These are phyloP conservation scores for Colletotrichum falcatum DNA, from an alignment of 2,329 filamentous ascomycete genomes.

Conservation along the genomic window DNA sequence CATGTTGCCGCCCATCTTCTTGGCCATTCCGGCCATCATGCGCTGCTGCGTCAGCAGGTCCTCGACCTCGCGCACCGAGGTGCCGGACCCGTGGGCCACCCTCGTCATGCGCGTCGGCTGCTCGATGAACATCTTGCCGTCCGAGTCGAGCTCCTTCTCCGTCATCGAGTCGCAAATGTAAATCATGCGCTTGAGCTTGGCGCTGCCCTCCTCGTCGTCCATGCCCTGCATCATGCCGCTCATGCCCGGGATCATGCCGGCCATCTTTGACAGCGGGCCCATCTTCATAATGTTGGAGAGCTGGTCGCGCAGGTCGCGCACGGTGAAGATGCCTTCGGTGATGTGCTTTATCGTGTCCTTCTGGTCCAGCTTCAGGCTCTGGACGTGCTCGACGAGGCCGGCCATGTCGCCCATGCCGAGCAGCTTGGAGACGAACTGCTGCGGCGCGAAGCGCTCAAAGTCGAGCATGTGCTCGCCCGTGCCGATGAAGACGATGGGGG, in stretches of 20 bases:
- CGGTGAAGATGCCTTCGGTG: slow-evolving; percentile 93
- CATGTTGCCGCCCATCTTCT: slow-evolving; percentile 98
- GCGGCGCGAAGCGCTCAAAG: slow-evolving; percentile 90
- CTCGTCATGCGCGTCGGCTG: slow-evolving; percentile 94
- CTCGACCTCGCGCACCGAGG: slow-evolving; percentile 91
- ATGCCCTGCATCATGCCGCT: slow-evolving; percentile 94
- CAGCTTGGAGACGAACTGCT: slow-evolving; percentile 93
- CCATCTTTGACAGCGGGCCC: slow-evolving; percentile 97
- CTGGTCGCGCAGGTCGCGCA: slow-evolving; percentile 94
- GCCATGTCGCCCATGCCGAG: slow-evolving; percentile 98
- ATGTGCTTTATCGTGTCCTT: slow-evolving; percentile 99
- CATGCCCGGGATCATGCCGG: slow-evolving; percentile 97
- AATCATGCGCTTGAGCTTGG: slow-evolving; percentile 97
- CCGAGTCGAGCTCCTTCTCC: slow-evolving; percentile 91
- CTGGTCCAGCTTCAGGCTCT: slow-evolving; percentile 93
- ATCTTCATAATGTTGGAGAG: slow-evolving; percentile 99
- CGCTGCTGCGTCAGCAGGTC: slow-evolving; percentile 97
- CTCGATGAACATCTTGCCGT: slow-evolving; percentile 93
- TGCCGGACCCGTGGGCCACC: slow-evolving; percentile 90
- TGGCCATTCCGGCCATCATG: slow-evolving; percentile 99
- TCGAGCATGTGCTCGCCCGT: slow-evolving; percentile 98
- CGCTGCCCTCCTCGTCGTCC: slow-evolving; percentile 95
- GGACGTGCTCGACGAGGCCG: slow-evolving; percentile 94
- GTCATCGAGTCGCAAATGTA: slow-evolving; percentile 99
- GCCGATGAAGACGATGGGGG: slow-evolving; percentile 97